Percentiles rank a stretch among this genome's conserved stretches.
These are phyloP conservation scores for Monosporascus sp. DNA, from an alignment of 2,329 filamentous ascomycete species.

Conservation along the genomic window DNA sequence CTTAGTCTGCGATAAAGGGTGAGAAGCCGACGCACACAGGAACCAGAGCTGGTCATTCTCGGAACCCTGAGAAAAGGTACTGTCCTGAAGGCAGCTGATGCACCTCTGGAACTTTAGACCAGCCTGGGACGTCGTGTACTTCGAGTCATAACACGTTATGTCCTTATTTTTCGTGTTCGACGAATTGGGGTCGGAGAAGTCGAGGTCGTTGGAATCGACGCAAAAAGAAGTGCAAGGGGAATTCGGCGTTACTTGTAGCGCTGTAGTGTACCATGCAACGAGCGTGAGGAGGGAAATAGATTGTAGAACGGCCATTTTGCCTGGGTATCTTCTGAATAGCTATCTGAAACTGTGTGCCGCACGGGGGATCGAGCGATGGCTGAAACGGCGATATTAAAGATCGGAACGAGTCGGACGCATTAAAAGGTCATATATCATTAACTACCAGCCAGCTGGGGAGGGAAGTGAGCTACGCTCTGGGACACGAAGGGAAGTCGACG, in stretches of 20 bases:
- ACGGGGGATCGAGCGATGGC: neutral
- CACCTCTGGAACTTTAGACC: constrained; percentile 46
- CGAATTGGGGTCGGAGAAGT: constrained; percentile 40
- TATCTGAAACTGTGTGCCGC: neutral
- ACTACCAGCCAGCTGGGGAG: constrained; percentile 25
- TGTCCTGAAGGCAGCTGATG: constrained; percentile 48
- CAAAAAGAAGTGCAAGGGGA: constrained; percentile 51
- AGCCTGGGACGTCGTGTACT: constrained; percentile 30
- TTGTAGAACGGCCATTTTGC: constrained; percentile 20
- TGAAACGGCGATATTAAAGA: neutral
- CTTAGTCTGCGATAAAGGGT: neutral
- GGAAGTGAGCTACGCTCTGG: neutral
- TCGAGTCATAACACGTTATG: constrained; percentile 43
- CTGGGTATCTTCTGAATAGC: constrained; percentile 8
- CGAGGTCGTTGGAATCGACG: constrained; percentile 34
- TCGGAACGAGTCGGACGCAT: neutral
- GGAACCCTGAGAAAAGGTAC: constrained; percentile 38
- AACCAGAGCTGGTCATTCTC: constrained; percentile 54
- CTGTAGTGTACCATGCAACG: constrained; percentile 11
- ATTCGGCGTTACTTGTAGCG: constrained; percentile 47
- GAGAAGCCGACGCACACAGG: constrained; percentile 38
- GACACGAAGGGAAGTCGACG: neutral
- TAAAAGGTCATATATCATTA: constrained; percentile 6
- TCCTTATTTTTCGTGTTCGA: constrained; percentile 40
- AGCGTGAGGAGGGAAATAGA: constrained; percentile 18